A percentile compares a stretch with the other conserved stretches of the same genome.
Evolutionary conservation across 2,329 filamentous ascomycete genomes (phyloP).

Genomic region (Xylaria sp.): DNA sequence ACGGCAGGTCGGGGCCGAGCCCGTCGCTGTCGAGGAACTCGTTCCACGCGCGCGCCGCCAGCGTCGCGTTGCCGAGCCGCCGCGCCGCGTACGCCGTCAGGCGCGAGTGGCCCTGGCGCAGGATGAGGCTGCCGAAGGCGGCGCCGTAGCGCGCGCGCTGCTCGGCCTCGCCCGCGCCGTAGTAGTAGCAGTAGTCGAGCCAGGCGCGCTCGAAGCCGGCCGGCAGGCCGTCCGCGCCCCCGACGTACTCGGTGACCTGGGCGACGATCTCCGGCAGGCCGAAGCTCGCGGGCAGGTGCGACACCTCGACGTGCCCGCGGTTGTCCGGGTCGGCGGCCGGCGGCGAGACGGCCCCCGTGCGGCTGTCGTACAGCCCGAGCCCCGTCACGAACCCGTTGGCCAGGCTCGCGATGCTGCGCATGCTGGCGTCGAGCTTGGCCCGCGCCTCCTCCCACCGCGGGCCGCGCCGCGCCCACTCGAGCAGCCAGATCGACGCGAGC

Average conservation of each 20-base stretch:
- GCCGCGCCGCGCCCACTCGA: conserved; percentile 62
- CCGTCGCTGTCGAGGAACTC: conserved; percentile 56
- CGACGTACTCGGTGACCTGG: conserved; percentile 55
- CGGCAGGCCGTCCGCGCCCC: conserved; percentile 47
- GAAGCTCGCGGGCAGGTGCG: conserved; percentile 61
- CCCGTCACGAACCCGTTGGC: conserved; percentile 64
- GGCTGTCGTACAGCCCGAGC: conserved; percentile 53
- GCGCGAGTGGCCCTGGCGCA: conserved; percentile 61
- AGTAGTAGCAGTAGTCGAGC: conserved; percentile 64
- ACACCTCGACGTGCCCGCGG: conserved; percentile 52
- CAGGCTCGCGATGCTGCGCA: conserved; percentile 55
- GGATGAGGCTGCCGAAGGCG: conserved; percentile 48
- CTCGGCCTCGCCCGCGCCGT: conserved; percentile 50
- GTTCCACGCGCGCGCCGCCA: conserved; percentile 55
- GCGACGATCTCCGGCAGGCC: conserved; percentile 61
- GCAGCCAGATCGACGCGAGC: conserved; percentile 59
- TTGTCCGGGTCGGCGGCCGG: conserved; percentile 57
- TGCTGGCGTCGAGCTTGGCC: conserved; percentile 51
- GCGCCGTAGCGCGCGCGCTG: conserved; percentile 56
- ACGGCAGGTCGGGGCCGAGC: conserved; percentile 41
- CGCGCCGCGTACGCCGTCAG: conserved; percentile 58
- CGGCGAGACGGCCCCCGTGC: conserved; percentile 52
- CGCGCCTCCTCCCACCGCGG: conserved; percentile 55
- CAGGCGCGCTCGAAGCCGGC: conserved; percentile 56
- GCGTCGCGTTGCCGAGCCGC: conserved; percentile 46